Evolutionary conservation across 805 yeast genomes (phyloP), one percentile per base, ranked within the genome.

Genomic region (Saturnispora galanensis): DNA sequence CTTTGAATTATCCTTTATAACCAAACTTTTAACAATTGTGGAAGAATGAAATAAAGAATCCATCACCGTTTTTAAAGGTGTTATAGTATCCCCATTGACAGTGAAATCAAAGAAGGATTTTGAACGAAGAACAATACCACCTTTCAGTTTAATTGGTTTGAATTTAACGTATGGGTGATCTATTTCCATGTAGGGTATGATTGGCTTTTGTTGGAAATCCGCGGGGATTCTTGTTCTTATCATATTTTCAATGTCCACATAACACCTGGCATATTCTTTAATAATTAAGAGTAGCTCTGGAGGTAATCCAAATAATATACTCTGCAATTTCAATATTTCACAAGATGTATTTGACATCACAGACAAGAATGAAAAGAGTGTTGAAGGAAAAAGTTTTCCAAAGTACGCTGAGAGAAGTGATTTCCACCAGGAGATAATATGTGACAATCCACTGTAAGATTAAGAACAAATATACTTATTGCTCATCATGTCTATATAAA

Each of bases 101-200:
- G n/a, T 13, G 10, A 42, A 31, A 42, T 42, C 45, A 42, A 31
- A 37, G 12, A 42, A 42, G 10, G 18, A 9, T 18, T 13, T 12
- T 3, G 39, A 28, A 13, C 2, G 16, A 7, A 42, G 10, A 10
- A 30, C 13, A 26, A 42, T 31, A n/a, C 45, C 45, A 21, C 45
- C 45, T 18, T 31, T 18, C 6, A 42, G 15, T 30, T 30, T 16
- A 13, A 18, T 16, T 10, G 34, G 28, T 31, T 42, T 37, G 21
- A 42, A 42, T 10, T 39, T 35, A 18, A 42, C 35, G 12, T 42
- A 42, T 10, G 45, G 45, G 15, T 35, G 37, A 10, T 42, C 35
- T 8, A 30, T 21, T 30, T 42, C 45, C 45, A 42, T 42, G 16
- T 42, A 42, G n/a, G 45, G 45, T 12, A 42, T 42, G 15, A 35